Percentiles rank a stretch among this genome's conserved stretches.
These are phyloP conservation scores for Rostrohypoxylon terebratum DNA, from an alignment of 495 filamentous ascomycete genomes.

Conservation along the genomic window DNA sequence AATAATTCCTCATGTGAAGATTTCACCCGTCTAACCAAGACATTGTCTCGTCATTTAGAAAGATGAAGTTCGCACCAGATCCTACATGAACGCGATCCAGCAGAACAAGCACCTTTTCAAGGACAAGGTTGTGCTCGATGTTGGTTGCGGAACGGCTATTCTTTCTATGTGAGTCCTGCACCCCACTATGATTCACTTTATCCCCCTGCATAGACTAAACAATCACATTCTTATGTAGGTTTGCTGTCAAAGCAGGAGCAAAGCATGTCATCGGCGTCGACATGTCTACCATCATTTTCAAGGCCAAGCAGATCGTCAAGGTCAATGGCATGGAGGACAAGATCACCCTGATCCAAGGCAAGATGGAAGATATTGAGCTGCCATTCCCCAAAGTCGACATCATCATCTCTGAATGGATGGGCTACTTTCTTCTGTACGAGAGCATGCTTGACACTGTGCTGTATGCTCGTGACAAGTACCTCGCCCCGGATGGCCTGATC, in stretches of 20 bases:
- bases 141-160: constrained; percentile 93
- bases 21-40: constrained; percentile 32
- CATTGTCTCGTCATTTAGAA: constrained; percentile 67
- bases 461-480: constrained; percentile 86
- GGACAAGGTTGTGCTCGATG: constrained; percentile 90
- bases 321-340: constrained; percentile 82
- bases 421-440: constrained; percentile 92
- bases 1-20: constrained; percentile 14
- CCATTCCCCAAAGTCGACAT: constrained; percentile 89
- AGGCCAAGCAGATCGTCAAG: constrained; percentile 84
- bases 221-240: constrained; percentile 57
- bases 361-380: constrained; percentile 88
- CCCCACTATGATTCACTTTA: background rate
- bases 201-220: constrained; percentile 21
- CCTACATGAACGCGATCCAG: constrained; percentile 96
- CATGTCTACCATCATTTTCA: constrained; percentile 92
- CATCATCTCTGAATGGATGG: constrained; percentile 98
- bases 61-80: constrained; percentile 96
- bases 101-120: constrained; percentile 92
- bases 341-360: constrained; percentile 85
- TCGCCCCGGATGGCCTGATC: constrained; percentile 81
- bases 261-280: constrained; percentile 92
- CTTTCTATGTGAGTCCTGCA: constrained; percentile 75
- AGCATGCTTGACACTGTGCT: constrained; percentile 95
- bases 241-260: constrained; percentile 89